These are phyloP conservation scores for Adiantum capillusveneris DNA, from an alignment of 75 land plant species.

Conservation along the genomic window DNA sequence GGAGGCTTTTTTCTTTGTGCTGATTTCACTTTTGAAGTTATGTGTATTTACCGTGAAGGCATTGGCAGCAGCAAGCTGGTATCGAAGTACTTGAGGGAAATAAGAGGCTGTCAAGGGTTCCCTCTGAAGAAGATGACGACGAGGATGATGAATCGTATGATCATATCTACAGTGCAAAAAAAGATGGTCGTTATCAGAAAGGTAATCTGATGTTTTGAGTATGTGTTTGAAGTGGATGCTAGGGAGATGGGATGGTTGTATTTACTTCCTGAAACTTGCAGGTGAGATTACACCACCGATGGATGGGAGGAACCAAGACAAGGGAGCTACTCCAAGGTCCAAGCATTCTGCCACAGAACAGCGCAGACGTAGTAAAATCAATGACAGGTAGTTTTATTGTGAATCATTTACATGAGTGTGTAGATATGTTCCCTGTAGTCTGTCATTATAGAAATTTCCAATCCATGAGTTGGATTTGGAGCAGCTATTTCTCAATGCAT, in stretches of 20 bases:
- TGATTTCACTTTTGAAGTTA: too few species aligned
- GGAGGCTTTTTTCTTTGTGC: too few species aligned
- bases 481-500: too few species aligned
- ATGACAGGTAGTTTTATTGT: conserved; percentile 85
- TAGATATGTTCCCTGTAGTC: too few species aligned
- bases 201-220: not conserved
- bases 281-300: not conserved
- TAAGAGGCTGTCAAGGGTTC: conserved; percentile 5
- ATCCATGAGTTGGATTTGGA: too few species aligned
- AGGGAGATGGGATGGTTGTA: not conserved
- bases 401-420: not conserved
- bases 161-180: conserved; percentile 1
- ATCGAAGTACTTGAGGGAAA: conserved; percentile 7
- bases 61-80: conserved; percentile 4
- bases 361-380: conserved; percentile 80
- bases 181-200: conserved; percentile 9
- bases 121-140: conserved; percentile 28
- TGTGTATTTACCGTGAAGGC: too few species aligned
- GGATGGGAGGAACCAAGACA: conserved; percentile 42
- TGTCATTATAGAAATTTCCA: too few species aligned
- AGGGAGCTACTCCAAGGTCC: conserved; percentile 65
- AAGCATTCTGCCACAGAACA: conserved; percentile 95
- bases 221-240: not conserved
- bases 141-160: conserved; percentile 20
- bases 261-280: not conserved